phyloP scores from a whole-genome alignment of 2,329 filamentous ascomycete genomes.

The Fusarium torreyae region DNA sequence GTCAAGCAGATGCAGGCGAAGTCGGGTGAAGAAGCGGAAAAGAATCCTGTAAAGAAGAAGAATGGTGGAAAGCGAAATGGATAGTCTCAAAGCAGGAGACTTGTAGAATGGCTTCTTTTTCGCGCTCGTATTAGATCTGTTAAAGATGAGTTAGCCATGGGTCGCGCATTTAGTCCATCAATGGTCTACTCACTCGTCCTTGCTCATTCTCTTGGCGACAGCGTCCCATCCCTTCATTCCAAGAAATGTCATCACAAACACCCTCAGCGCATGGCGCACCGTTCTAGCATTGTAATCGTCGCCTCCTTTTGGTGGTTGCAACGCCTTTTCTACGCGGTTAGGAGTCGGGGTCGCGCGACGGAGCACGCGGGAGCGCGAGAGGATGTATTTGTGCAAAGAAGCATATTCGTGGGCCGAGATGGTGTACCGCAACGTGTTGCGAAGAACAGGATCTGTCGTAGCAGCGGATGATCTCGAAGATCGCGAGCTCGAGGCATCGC shows the following conservation, averaged over 20 bases:
- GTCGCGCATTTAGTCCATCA: not conserved
- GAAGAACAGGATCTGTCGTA: constrained; percentile 77
- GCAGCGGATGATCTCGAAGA: constrained; percentile 40
- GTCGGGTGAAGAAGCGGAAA: constrained; percentile 87
- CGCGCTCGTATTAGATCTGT: constrained; percentile 48
- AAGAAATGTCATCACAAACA: constrained; percentile 76
- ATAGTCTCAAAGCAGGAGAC: constrained; percentile 81
- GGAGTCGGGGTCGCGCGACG: constrained; percentile 70
- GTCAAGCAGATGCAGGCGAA: constrained; percentile 84
- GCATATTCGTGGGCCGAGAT: constrained; percentile 90
- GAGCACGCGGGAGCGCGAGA: constrained; percentile 77
- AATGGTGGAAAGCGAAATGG: constrained; percentile 86
- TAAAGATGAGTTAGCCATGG: constrained; percentile 12
- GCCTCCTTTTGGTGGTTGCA: constrained; percentile 55
- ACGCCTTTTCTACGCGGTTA: constrained; percentile 64
- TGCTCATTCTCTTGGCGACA: constrained; percentile 64
- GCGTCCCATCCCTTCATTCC: constrained; percentile 75
- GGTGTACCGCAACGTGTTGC: constrained; percentile 89
- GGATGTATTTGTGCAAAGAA: constrained; percentile 84
- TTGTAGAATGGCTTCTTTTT: constrained; percentile 71
- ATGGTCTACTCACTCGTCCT: constrained; percentile 60
- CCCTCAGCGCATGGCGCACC: constrained; percentile 78
- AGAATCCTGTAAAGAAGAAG: constrained; percentile 90
- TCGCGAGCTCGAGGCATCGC: constrained; percentile 44
- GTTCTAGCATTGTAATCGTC: constrained; percentile 81